phyloP scores from a whole-genome alignment of 2,329 filamentous ascomycete species.

The Cladorrhinum sp. region DNA sequence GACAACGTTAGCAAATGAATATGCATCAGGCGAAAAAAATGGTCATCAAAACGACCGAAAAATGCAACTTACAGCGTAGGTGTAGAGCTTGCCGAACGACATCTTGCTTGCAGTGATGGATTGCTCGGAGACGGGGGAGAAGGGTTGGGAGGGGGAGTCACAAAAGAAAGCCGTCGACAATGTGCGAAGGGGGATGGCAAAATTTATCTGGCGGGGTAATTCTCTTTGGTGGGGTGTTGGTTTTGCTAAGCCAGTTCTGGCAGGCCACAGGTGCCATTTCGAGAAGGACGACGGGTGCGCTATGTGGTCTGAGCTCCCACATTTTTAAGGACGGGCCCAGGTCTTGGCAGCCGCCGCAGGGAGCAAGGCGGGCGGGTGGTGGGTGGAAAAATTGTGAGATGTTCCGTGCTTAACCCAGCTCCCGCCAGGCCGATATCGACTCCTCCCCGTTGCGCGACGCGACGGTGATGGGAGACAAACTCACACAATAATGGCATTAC shows the following conservation, averaged over 20 bases:
- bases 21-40: conserved; percentile 6
- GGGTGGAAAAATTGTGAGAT: conserved; percentile 24
- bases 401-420: conserved; percentile 19
- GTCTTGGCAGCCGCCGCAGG: neutral
- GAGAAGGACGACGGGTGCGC: neutral
- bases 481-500: conserved; percentile 28
- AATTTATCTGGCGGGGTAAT: conserved; percentile 29
- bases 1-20: conserved; percentile 22
- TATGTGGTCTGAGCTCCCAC: conserved; percentile 18
- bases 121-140: conserved; percentile 27
- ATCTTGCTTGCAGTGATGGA: conserved; percentile 53
- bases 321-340: neutral
- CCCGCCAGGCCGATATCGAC: conserved; percentile 11
- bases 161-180: conserved; percentile 19
- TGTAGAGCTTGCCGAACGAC: conserved; percentile 98
- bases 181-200: conserved; percentile 20
- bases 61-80: conserved; percentile 61
- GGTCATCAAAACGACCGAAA: conserved; percentile 2
- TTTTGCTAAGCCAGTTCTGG: conserved; percentile 11
- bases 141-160: conserved; percentile 17
- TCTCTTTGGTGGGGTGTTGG: conserved; percentile 19
- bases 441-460: conserved; percentile 15
- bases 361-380: neutral
- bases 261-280: neutral
- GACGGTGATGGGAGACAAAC: conserved; percentile 22